phyloP scores from a whole-genome alignment of 2,329 filamentous ascomycete genomes.

The Sarocladium kiliense region DNA sequence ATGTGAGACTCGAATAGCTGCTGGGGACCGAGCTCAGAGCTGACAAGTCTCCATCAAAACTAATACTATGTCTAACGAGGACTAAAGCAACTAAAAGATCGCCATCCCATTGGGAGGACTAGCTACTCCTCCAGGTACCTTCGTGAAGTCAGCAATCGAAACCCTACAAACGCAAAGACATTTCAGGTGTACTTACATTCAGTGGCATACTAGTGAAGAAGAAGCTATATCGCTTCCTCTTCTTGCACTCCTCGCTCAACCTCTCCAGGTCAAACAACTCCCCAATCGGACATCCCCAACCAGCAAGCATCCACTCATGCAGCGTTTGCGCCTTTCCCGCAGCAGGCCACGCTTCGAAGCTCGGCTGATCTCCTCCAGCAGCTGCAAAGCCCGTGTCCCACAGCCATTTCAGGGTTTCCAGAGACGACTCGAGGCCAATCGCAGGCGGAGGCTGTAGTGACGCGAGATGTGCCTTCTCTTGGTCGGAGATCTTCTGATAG shows the following conservation, averaged over 20 bases:
- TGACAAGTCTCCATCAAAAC: too few species aligned
- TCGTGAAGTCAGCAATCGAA: background rate
- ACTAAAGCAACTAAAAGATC: conserved; percentile 23
- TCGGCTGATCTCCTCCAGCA: conserved; percentile 49
- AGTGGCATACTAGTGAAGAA: conserved; percentile 34
- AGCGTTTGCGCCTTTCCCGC: conserved; percentile 24
- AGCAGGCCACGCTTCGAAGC: conserved; percentile 44
- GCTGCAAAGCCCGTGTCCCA: conserved; percentile 52
- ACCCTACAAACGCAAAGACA: background rate
- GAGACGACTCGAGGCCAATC: conserved; percentile 41
- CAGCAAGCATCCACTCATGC: conserved; percentile 41
- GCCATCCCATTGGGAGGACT: conserved; percentile 33
- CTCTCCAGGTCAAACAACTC: conserved; percentile 42
- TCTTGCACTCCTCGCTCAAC: conserved; percentile 27
- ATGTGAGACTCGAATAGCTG: background rate
- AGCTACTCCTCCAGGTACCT: conserved; percentile 30
- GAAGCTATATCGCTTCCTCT: conserved; percentile 29
- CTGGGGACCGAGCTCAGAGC: too few species aligned
- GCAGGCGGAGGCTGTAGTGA: conserved; percentile 22
- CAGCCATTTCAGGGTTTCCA: conserved; percentile 47
- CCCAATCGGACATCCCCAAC: conserved; percentile 47
- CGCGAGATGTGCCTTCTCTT: conserved; percentile 30
- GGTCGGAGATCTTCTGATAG: conserved; percentile 30
- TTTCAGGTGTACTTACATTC: conserved; percentile 16
- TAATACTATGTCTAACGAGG: too few species aligned